A percentile compares a stretch with the other conserved stretches of the same genome.
phyloP scores from a whole-genome alignment of 768 basidiomycete genomes.

The Trametes sanguinea region DNA sequence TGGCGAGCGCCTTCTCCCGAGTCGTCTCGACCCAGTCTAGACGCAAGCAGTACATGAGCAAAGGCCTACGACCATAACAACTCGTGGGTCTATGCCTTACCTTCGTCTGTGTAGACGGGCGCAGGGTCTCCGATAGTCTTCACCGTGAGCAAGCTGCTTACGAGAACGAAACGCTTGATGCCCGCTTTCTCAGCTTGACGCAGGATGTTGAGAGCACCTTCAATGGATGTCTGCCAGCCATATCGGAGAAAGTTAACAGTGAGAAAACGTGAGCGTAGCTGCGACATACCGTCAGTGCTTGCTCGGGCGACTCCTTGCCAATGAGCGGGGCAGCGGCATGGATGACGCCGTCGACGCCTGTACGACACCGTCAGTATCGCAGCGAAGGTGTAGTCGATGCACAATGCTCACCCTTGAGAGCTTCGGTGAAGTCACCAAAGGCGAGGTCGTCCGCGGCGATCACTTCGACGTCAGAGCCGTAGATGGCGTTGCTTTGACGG shows the following conservation, averaged over 20 bases:
- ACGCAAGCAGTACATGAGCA: neutral
- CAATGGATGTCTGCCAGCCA: slow-evolving; percentile 19
- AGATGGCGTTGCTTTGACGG: slow-evolving; percentile 7
- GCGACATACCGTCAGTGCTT: slow-evolving; percentile 7
- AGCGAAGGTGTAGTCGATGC: neutral
- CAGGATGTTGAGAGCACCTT: slow-evolving; percentile 37
- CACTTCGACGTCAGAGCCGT: slow-evolving; percentile 26
- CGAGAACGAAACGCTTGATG: slow-evolving; percentile 43
- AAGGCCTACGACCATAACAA: too few species aligned
- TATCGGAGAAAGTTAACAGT: too few species aligned
- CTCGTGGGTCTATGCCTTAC: neutral
- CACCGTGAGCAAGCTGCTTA: slow-evolving; percentile 36
- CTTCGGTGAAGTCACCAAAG: slow-evolving; percentile 25
- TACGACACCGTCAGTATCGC: neutral
- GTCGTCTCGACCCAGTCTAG: slow-evolving; percentile 29
- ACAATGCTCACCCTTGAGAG: slow-evolving; percentile 27
- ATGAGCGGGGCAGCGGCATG: slow-evolving; percentile 19
- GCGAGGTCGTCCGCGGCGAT: slow-evolving; percentile 27
- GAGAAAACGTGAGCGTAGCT: too few species aligned
- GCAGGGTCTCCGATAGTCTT: neutral
- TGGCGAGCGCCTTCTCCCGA: slow-evolving; percentile 24
- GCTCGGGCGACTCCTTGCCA: slow-evolving; percentile 3
- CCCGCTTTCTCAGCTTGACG: slow-evolving; percentile 42
- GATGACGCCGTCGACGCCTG: slow-evolving; percentile 23
- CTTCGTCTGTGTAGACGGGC: neutral